Base-by-base conservation (phyloP, 441 rosid species). In the Flueggea neowawraea region DNA sequence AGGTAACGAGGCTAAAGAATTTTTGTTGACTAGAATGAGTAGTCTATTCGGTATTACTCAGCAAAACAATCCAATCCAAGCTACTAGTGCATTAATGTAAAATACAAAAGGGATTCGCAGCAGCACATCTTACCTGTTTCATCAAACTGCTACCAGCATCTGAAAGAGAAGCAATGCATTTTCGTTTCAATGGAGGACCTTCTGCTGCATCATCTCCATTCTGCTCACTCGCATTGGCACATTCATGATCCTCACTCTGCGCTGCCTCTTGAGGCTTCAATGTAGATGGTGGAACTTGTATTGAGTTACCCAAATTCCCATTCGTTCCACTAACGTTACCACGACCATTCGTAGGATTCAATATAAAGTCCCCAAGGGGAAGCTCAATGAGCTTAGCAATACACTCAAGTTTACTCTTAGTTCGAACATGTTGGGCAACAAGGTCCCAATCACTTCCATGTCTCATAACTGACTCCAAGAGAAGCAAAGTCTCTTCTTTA, bases 381-480 rank as follows among this genome's bases (percentile, higher is more conserved):
- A 91, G 78, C 77, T 91, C 99, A 61, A 91, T 83, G 57, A 94
- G 81, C 76, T 87, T 94, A 14, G 89, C 62, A 67, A 94, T 87
- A 69, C 99, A 94, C 59, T 91, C 96, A 4, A 83, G 72, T 72
- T 84, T 89, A 60, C 73, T 82, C 82, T 89, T 94, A 28, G 91
- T 82, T 59, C 76, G 76, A 71, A 94, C 85, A 76, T 76, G 79
- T 72, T 81, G 85, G 6, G 93, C 87, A 70, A 91, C 86, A 65
- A 91, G 89, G 65, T 91, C 96, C 99, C 97, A 94, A 61, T 94
- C 82, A 66, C 91, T 86, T 45, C 96, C 96, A 66, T 89, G 91
- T 77, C 74, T 91, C 66, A 78, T 64, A 47, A 84, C 84, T 66
- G 97, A 84, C 64, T 94, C 99, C 47, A 94, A 78, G 52, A 94